phyloP scores from a whole-genome alignment of 768 basidiomycete species.

The Cyathus striatus region DNA sequence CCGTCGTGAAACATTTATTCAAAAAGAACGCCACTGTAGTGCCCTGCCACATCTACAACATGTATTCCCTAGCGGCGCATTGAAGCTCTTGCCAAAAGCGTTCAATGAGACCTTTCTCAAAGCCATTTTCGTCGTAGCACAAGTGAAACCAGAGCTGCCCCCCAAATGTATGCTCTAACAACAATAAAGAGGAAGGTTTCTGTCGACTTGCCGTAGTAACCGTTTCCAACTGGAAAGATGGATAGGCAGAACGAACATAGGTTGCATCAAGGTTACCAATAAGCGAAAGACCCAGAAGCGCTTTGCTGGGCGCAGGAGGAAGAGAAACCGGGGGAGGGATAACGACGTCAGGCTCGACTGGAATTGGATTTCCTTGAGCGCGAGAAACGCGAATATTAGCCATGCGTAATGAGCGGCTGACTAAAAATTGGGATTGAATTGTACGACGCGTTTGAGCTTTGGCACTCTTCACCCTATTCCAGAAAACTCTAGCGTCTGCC shows the following conservation, averaged over 20 bases:
- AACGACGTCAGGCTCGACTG: not conserved
- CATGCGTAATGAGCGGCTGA: slow-evolving; percentile 36
- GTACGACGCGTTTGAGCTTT: slow-evolving; percentile 37
- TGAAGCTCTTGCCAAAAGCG: slow-evolving; percentile 17
- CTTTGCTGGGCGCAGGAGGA: slow-evolving; percentile 21
- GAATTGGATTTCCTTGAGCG: not conserved
- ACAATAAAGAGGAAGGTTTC: slow-evolving; percentile 51
- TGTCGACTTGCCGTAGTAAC: slow-evolving; percentile 65
- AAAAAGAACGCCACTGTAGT: no score
- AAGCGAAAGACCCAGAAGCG: slow-evolving; percentile 57
- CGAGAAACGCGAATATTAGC: not conserved
- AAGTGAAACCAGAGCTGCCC: slow-evolving; percentile 50
- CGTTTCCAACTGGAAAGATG: slow-evolving; percentile 41
- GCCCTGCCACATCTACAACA: no score
- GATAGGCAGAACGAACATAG: slow-evolving; percentile 48
- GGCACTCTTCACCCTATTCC: slow-evolving; percentile 35
- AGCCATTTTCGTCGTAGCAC: slow-evolving; percentile 23
- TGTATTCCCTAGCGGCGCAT: not conserved
- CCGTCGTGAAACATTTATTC: no score
- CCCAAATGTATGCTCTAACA: slow-evolving; percentile 59
- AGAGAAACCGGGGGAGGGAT: slow-evolving; percentile 6
- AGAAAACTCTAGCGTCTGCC: slow-evolving; percentile 37
- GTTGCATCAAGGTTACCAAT: slow-evolving; percentile 65
- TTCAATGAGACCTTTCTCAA: slow-evolving; percentile 12
- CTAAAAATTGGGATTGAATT: slow-evolving; percentile 46